These are phyloP conservation scores for Millerozyma miso DNA, from an alignment of 805 yeast species.

Conservation along the genomic window DNA sequence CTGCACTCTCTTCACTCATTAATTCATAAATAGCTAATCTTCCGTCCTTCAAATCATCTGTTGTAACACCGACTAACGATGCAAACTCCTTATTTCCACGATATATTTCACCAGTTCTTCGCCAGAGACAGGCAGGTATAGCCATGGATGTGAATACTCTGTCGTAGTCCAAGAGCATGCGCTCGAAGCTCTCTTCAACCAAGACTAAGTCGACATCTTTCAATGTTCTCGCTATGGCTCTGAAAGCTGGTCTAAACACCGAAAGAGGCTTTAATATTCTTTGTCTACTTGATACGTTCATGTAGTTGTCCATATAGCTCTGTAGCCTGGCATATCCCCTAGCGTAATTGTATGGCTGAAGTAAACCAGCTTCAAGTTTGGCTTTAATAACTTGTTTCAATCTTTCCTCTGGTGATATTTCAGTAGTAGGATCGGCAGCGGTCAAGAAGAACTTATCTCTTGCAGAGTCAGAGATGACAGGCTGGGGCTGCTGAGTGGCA, in stretches of 20 bases:
- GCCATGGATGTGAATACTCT: constrained; percentile 97
- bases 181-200: constrained; percentile 91
- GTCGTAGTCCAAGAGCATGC: constrained; percentile 90
- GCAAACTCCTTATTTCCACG: constrained; percentile 97
- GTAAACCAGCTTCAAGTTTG: constrained; percentile 85
- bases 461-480: constrained; percentile 66
- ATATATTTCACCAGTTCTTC: constrained; percentile 94
- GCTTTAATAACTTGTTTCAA: constrained; percentile 92
- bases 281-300: constrained; percentile 79
- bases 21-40: constrained; percentile 87
- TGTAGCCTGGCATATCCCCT: constrained; percentile 89
- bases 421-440: constrained; percentile 96
- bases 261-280: constrained; percentile 82
- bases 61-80: constrained; percentile 79
- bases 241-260: constrained; percentile 84
- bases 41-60: constrained; percentile 90
- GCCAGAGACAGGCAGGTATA: constrained; percentile 95
- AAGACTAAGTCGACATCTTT: constrained; percentile 87
- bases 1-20: constrained; percentile 94
- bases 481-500: constrained; percentile 16
- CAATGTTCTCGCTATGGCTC: constrained; percentile 86
- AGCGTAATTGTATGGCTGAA: constrained; percentile 91
- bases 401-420: constrained; percentile 89
- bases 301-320: constrained; percentile 86
- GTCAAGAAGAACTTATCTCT: constrained; percentile 90